Evolutionary conservation across 306 rosid genomes (phyloP).

Genomic region (Nissolia schottii): DNA sequence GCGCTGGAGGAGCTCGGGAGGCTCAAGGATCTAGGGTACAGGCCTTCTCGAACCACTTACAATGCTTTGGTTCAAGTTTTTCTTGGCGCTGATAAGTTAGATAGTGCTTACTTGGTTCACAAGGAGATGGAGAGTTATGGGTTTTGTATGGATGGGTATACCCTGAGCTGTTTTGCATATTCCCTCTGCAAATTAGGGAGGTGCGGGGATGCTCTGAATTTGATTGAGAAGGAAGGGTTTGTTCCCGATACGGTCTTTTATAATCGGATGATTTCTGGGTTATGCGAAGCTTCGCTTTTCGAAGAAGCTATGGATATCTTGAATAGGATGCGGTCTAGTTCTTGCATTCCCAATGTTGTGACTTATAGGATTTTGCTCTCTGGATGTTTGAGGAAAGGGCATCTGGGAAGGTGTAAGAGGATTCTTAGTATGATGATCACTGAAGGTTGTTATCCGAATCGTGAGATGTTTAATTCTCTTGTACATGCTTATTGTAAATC

Average conservation of each 20-base stretch:
- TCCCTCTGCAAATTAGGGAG: conserved; percentile 62
- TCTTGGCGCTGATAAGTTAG: conserved; percentile 59
- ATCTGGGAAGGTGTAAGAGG: conserved; percentile 81
- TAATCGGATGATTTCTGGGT: conserved; percentile 73
- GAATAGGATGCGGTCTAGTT: conserved; percentile 61
- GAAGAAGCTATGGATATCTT: conserved; percentile 74
- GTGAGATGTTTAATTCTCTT: conserved; percentile 65
- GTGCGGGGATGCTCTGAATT: conserved; percentile 54
- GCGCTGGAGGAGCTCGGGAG: conserved; percentile 87
- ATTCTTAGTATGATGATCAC: conserved; percentile 77
- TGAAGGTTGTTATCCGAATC: conserved; percentile 82
- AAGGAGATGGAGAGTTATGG: conserved; percentile 71
- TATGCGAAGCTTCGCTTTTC: conserved; percentile 78
- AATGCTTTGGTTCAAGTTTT: conserved; percentile 75
- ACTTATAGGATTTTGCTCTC: conserved; percentile 67
- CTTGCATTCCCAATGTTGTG: conserved; percentile 70
- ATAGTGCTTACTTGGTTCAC: conserved; percentile 62
- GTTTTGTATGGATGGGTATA: conserved; percentile 57
- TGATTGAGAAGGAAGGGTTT: conserved; percentile 59
- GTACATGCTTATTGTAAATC: conserved; percentile 73
- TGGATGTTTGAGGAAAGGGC: conserved; percentile 65
- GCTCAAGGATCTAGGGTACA: conserved; percentile 78
- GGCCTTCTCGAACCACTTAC: conserved; percentile 54
- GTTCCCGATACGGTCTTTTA: conserved; percentile 56
- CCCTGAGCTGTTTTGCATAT: conserved; percentile 54